Percentiles rank a stretch among this genome's conserved stretches.
phyloP scores from a whole-genome alignment of 2,329 filamentous ascomycete species.

The Epichloe glyceriae region DNA sequence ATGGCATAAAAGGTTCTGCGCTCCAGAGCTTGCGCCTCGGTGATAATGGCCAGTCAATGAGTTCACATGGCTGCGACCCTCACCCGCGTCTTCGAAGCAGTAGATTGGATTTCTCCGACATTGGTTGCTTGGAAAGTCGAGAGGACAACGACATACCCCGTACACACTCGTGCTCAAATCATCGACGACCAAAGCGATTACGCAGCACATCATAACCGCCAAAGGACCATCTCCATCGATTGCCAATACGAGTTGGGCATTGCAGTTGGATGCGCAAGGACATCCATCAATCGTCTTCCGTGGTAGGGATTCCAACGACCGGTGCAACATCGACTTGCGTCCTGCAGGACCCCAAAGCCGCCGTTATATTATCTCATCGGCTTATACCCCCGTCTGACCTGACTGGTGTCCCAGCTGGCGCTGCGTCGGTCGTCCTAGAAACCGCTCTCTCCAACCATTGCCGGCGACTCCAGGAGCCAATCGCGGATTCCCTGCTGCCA shows the following conservation, averaged over 20 bases:
- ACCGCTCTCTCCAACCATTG: constrained; percentile 14
- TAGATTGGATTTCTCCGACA: too few species aligned
- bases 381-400: neutral
- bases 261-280: neutral
- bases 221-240: neutral
- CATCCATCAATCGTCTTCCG: neutral
- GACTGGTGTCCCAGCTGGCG: neutral
- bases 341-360: constrained; percentile 1
- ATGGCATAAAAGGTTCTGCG: constrained; percentile 7
- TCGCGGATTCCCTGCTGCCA: constrained; percentile 18
- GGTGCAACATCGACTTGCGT: neutral
- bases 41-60: neutral
- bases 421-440: neutral
- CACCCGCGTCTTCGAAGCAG: neutral
- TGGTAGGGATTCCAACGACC: neutral
- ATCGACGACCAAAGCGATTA: too few species aligned
- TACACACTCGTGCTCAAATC: neutral
- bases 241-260: neutral
- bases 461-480: constrained; percentile 19
- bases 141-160: neutral
- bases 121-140: neutral
- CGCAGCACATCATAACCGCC: neutral
- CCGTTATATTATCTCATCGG: neutral
- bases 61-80: neutral
- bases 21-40: neutral